These are phyloP conservation scores for Kodamaea leandrae DNA, from an alignment of 805 yeast genomes.

Conservation along the genomic window DNA sequence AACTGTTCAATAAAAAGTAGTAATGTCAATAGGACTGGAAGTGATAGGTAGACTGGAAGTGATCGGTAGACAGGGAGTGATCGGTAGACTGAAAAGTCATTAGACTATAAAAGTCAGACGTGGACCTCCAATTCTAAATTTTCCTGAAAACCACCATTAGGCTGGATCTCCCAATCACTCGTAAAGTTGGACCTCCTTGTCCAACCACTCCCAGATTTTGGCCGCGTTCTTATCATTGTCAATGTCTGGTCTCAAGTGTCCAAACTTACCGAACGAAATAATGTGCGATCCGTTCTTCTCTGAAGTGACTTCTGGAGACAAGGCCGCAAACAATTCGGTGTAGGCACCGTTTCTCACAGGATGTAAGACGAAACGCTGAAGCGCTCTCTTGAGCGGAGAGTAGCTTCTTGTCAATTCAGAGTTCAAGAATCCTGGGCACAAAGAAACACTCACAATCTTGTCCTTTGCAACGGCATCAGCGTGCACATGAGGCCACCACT, in stretches of 20 bases:
- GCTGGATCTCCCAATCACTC: too few species aligned
- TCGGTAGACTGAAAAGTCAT: too few species aligned
- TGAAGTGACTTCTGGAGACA: constrained; percentile 35
- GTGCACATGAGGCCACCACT: constrained; percentile 32
- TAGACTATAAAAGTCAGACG: too few species aligned
- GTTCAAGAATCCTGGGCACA: constrained; percentile 42
- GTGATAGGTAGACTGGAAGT: too few species aligned
- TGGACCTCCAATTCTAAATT: too few species aligned
- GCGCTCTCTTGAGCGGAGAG: constrained; percentile 8
- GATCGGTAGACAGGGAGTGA: too few species aligned
- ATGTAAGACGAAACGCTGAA: constrained; percentile 13
- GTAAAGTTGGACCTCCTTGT: constrained; percentile 16
- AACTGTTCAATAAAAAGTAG: too few species aligned
- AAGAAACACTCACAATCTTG: constrained; percentile 31
- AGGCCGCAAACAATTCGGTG: constrained; percentile 43
- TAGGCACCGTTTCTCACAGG: constrained; percentile 40
- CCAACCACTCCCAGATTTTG: constrained; percentile 34
- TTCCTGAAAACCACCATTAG: too few species aligned
- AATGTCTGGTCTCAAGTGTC: constrained; percentile 35
- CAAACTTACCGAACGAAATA: constrained; percentile 35
- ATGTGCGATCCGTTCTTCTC: constrained; percentile 34
- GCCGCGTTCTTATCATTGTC: constrained; percentile 30
- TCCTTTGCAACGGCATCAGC: constrained; percentile 16
- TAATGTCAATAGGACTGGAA: too few species aligned
- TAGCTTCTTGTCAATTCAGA: constrained; percentile 33